phyloP scores from a whole-genome alignment of 2,329 filamentous ascomycete species.

The Sclerotiophoma versabilis region DNA sequence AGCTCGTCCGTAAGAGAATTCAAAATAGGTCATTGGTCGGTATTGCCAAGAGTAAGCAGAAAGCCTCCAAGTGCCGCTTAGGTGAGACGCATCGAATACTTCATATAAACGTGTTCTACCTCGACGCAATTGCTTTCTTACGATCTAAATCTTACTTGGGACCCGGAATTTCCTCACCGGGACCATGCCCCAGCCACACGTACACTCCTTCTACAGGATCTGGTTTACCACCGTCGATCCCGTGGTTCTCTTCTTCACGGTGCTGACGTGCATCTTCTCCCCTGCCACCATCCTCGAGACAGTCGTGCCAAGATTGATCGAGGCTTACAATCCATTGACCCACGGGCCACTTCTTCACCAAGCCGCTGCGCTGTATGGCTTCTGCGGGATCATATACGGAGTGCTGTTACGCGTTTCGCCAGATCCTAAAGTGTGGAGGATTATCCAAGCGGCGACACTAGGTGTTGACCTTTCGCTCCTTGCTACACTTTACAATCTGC shows the following conservation, averaged over 20 bases:
- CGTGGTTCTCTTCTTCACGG: constrained; percentile 16
- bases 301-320: constrained; percentile 4
- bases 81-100: not conserved
- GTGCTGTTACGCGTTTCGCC: constrained; percentile 12
- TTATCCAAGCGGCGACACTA: constrained; percentile 18
- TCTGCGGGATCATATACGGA: constrained; percentile 14
- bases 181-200: constrained; percentile 13
- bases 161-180: no score
- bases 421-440: constrained; percentile 18
- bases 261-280: constrained; percentile 13
- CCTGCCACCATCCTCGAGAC: constrained; percentile 6
- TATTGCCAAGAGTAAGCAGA: constrained; percentile 9
- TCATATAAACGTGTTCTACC: no score
- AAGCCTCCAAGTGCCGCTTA: not conserved
- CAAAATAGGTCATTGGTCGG: no score
- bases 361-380: constrained; percentile 11
- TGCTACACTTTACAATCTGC: not conserved
- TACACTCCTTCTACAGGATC: constrained; percentile 18
- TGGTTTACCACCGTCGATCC: constrained; percentile 25
- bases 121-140: no score
- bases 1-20: no score
- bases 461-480: constrained; percentile 15
- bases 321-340: not conserved
- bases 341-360: constrained; percentile 17
- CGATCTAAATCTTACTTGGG: no score